phyloP scores from a whole-genome alignment of 2,329 filamentous ascomycete genomes.

The Herpotrichia juniperi region DNA sequence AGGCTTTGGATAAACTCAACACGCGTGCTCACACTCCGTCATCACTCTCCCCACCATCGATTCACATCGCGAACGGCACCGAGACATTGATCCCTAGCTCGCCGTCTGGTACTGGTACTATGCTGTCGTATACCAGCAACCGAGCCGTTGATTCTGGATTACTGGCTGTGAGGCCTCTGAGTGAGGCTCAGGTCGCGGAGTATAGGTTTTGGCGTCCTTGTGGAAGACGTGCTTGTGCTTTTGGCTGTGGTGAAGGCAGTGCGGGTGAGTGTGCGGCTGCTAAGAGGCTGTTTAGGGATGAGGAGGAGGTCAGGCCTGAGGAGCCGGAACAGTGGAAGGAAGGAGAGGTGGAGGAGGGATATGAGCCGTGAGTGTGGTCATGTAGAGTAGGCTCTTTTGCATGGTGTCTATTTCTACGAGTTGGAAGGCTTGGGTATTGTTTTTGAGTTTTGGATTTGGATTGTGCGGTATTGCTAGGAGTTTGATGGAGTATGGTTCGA shows the following conservation, averaged over 20 bases:
- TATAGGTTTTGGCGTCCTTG: conserved; percentile 46
- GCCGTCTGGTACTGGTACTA: conserved; percentile 31
- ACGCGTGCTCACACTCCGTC: background rate
- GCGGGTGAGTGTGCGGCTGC: conserved; percentile 37
- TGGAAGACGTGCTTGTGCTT: conserved; percentile 32
- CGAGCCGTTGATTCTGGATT: conserved; percentile 34
- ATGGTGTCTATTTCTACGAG: background rate
- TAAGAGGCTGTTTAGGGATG: conserved; percentile 36
- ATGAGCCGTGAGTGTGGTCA: no score
- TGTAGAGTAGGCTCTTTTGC: background rate
- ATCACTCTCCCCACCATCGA: conserved; percentile 10
- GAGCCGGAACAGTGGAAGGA: conserved; percentile 5
- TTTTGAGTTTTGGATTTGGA: background rate
- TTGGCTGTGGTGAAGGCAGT: conserved; percentile 36
- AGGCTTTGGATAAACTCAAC: background rate
- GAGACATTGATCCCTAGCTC: conserved; percentile 29
- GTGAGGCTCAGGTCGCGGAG: conserved; percentile 41
- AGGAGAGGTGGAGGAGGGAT: conserved; percentile 4
- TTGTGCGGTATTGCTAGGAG: background rate
- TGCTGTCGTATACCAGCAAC: conserved; percentile 38
- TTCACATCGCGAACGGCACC: conserved; percentile 38
- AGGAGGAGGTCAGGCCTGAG: conserved; percentile 22
- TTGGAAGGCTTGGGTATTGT: background rate
- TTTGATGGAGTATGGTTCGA: background rate
- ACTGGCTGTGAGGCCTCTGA: conserved; percentile 34